Evolutionary conservation across 1,284 basidiomycete genomes (phyloP).

Genomic region (Moniliophthora roreri): DNA sequence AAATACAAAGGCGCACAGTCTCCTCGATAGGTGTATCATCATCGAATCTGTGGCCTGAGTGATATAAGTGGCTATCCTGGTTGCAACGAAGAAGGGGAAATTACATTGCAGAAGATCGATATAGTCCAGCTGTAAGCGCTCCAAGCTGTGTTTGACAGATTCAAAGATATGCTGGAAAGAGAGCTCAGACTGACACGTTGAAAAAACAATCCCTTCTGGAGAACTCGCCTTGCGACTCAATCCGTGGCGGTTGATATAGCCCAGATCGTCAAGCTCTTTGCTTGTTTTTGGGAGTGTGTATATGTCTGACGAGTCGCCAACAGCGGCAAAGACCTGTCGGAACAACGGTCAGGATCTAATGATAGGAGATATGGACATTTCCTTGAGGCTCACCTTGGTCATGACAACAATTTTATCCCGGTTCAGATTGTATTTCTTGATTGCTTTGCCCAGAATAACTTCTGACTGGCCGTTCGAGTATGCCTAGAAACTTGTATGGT

Average conservation of each 20-base stretch:
- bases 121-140: conserved; percentile 69
- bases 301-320: too few species aligned
- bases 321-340: too few species aligned
- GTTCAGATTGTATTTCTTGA: conserved; percentile 69
- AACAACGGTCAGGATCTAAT: too few species aligned
- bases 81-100: not conserved
- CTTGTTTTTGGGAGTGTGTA: conserved; percentile 55
- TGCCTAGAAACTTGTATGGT: conserved; percentile 19
- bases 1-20: conserved; percentile 25
- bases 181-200: not conserved
- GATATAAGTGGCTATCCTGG: not conserved
- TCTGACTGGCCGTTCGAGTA: conserved; percentile 79
- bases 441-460: conserved; percentile 74
- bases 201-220: not conserved
- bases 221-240: too few species aligned
- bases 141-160: conserved; percentile 64
- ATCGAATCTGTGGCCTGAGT: conserved; percentile 58
- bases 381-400: conserved; percentile 80
- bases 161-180: conserved; percentile 63
- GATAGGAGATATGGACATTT: too few species aligned
- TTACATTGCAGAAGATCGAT: conserved; percentile 52
- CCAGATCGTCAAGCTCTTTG: conserved; percentile 51
- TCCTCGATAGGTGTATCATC: conserved; percentile 44
- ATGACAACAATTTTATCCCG: conserved; percentile 77
- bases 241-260: not conserved